Percentiles rank a stretch among this genome's conserved stretches.
Evolutionary conservation across 106 monocot genomes (phyloP).

Genomic region (Acorus calamus): DNA sequence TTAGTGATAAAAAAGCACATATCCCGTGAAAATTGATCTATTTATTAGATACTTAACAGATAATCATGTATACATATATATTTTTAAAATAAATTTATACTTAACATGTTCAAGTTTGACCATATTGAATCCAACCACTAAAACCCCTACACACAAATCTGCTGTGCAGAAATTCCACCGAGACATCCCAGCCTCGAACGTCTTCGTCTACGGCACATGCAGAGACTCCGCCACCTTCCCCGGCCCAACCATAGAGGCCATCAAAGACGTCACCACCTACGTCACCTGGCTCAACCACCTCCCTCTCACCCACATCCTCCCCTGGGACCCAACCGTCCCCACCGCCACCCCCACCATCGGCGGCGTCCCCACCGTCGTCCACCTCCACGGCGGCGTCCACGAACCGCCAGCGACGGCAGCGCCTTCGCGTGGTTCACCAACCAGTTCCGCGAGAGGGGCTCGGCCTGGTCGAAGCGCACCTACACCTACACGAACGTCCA

Average conservation of each 20-base stretch:
- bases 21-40: too few species aligned
- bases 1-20: too few species aligned
- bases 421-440: background rate
- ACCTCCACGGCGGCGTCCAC: background rate
- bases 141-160: too few species aligned
- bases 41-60: too few species aligned
- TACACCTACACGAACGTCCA: slow-evolving; percentile 1
- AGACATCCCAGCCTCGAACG: background rate
- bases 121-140: too few species aligned
- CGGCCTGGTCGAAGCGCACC: background rate
- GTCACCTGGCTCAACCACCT: slow-evolving; percentile 1
- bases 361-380: background rate
- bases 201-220: background rate
- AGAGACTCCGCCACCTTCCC: background rate
- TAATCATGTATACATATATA: too few species aligned
- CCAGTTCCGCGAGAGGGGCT: background rate
- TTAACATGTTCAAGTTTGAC: too few species aligned
- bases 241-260: background rate
- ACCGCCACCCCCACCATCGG: background rate
- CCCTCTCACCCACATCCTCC: background rate
- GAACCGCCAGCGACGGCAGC: background rate
- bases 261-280: background rate
- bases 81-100: too few species aligned
- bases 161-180: background rate
- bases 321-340: background rate